Conservation (phyloP, 1,284 basidiomycete species). For the Leccinum huronense region DNA sequence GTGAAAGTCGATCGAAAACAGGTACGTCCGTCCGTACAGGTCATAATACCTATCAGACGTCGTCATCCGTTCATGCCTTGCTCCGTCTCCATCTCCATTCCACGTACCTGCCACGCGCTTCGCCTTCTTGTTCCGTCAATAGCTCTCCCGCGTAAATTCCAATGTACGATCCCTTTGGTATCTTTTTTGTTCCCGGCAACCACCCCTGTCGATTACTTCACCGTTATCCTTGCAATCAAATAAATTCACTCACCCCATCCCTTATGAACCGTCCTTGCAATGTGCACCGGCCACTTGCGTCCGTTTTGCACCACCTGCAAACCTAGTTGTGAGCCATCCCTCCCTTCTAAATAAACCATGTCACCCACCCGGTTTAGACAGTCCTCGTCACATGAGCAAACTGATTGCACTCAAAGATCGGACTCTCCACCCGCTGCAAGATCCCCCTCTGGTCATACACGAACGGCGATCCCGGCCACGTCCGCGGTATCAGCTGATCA, state of each 20-base stretch:
- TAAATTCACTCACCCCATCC: conserved; percentile 66
- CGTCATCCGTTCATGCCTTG: neutral
- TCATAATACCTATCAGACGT: conserved; percentile 63
- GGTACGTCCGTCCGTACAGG: conserved; percentile 75
- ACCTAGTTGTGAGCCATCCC: conserved; percentile 1
- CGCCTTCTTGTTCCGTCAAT: conserved; percentile 63
- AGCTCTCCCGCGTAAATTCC: conserved; percentile 87
- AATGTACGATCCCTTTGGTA: conserved; percentile 70
- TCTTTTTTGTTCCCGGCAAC: conserved; percentile 63
- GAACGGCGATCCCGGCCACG: conserved; percentile 44
- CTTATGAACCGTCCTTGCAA: conserved; percentile 69
- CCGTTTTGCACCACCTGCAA: conserved; percentile 80
- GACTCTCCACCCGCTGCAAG: conserved; percentile 52
- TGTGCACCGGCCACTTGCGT: conserved; percentile 57
- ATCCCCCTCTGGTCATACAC: conserved; percentile 61
- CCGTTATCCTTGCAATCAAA: neutral
- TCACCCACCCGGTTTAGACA: conserved; percentile 74
- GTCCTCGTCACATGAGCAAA: conserved; percentile 77
- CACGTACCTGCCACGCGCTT: conserved; percentile 65
- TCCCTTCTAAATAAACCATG: neutral
- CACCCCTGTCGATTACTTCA: conserved; percentile 49
- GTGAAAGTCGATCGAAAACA: conserved; percentile 81
- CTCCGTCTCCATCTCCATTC: neutral
- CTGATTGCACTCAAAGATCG: conserved; percentile 87
- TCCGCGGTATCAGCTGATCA: conserved; percentile 19